A percentile compares a stretch with the other conserved stretches of the same genome.
Evolutionary conservation across 2,329 filamentous ascomycete genomes (phyloP).

Genomic region (Dothideomycetes sp.): DNA sequence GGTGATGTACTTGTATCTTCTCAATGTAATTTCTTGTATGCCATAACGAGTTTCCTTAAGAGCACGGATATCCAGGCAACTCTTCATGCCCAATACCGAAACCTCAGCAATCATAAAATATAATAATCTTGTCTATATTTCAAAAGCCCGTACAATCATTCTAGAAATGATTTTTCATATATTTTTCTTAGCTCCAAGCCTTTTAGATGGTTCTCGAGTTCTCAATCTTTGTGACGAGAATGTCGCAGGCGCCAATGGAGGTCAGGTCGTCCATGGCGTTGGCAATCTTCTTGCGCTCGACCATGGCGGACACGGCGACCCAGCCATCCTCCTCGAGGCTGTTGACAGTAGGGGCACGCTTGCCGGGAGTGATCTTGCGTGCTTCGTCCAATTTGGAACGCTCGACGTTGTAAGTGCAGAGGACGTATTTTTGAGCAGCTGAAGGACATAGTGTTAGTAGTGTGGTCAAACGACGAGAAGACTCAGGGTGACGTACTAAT

Average conservation of each 20-base stretch:
- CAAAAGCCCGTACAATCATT: too few relatives aligned
- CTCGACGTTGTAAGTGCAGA: slow-evolving; percentile 93
- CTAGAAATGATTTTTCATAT: too few relatives aligned
- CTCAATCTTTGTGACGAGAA: slow-evolving; percentile 75
- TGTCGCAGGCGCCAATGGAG: slow-evolving; percentile 69
- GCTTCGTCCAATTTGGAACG: slow-evolving; percentile 58
- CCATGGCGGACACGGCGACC: slow-evolving; percentile 94
- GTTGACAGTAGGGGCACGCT: slow-evolving; percentile 87
- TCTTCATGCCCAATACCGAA: too few relatives aligned
- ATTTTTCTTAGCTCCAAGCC: neutral
- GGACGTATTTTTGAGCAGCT: slow-evolving; percentile 82
- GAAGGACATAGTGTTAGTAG: slow-evolving; percentile 2
- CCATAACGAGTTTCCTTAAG: too few relatives aligned
- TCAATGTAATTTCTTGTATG: too few relatives aligned
- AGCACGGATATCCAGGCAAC: too few relatives aligned
- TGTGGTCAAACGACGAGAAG: too few relatives aligned
- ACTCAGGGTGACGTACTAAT: slow-evolving; percentile 61
- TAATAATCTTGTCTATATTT: too few relatives aligned
- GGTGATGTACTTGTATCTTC: too few relatives aligned
- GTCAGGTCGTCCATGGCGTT: slow-evolving; percentile 77
- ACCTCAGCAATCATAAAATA: too few relatives aligned
- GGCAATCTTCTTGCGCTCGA: slow-evolving; percentile 77
- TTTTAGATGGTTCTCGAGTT: slow-evolving; percentile 53
- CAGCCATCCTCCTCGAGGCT: slow-evolving; percentile 78
- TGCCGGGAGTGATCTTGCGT: slow-evolving; percentile 77